Evolutionary conservation across 1,139 yeast species (phyloP).

Genomic region (Yamadazyma songkhlaensis): DNA sequence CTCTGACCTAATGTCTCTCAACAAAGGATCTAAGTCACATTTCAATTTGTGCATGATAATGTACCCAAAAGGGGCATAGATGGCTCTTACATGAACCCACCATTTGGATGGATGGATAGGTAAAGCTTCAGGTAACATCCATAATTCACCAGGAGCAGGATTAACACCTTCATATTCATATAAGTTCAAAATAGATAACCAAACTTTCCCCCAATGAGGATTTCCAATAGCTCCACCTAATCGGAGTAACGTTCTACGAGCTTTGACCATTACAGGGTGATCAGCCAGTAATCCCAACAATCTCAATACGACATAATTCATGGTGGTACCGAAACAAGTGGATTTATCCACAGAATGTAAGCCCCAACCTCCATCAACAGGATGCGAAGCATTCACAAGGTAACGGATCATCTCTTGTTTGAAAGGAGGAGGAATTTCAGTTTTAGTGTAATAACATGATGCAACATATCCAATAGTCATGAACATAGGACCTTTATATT

Average conservation of each 20-base stretch:
- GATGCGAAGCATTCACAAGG: slow-evolving; percentile 85
- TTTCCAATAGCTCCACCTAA: slow-evolving; percentile 87
- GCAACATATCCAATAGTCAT: slow-evolving; percentile 88
- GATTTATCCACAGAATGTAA: slow-evolving; percentile 87
- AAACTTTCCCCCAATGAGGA: slow-evolving; percentile 98
- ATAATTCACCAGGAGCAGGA: slow-evolving; percentile 96
- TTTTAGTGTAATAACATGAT: slow-evolving; percentile 66
- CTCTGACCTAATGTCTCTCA: slow-evolving; percentile 68
- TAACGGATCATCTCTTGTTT: slow-evolving; percentile 74
- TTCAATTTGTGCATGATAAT: slow-evolving; percentile 55
- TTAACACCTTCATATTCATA: slow-evolving; percentile 97
- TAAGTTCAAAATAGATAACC: slow-evolving; percentile 76
- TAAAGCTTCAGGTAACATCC: slow-evolving; percentile 77
- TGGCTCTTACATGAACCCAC: slow-evolving; percentile 99
- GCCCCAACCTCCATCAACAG: slow-evolving; percentile 99
- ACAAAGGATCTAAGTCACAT: slow-evolving; percentile 63
- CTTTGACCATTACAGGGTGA: slow-evolving; percentile 79
- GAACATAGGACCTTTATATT: slow-evolving; percentile 97
- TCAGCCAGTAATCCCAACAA: slow-evolving; percentile 69
- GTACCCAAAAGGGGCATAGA: slow-evolving; percentile 85
- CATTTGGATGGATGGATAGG: slow-evolving; percentile 95
- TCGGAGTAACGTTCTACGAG: slow-evolving; percentile 63
- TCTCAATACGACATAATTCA: slow-evolving; percentile 78
- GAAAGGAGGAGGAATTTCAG: slow-evolving; percentile 66
- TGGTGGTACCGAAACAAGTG: slow-evolving; percentile 91